Conservation (phyloP, 306 rosid genomes). For the Calophaca sinica region DNA sequence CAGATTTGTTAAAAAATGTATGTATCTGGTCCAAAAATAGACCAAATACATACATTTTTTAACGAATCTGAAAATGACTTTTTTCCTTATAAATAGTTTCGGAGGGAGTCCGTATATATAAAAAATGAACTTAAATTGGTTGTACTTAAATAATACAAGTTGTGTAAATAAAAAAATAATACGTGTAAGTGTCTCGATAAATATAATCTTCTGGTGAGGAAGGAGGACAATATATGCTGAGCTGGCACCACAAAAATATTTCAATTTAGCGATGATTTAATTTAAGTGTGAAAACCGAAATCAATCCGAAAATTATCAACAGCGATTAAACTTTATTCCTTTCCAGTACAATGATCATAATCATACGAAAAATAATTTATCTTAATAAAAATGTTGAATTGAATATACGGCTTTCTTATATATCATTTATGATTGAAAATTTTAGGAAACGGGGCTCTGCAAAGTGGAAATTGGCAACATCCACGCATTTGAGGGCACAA, state of each 20-base stretch:
- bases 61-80: too few species aligned
- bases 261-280: not conserved
- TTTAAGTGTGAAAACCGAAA: not conserved
- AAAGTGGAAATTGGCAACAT: slow-evolving; percentile 8
- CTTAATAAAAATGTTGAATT: too few species aligned
- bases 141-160: not conserved
- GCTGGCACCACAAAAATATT: slow-evolving; percentile 37
- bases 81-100: too few species aligned
- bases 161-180: not conserved
- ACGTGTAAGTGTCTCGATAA: not conserved
- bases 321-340: not conserved
- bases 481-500: not conserved
- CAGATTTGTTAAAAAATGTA: too few species aligned
- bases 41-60: too few species aligned
- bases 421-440: not conserved
- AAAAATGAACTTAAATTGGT: too few species aligned
- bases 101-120: too few species aligned
- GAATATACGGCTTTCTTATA: too few species aligned
- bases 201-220: slow-evolving; percentile 39
- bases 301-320: not conserved
- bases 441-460: not conserved
- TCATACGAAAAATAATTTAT: too few species aligned
- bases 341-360: too few species aligned
- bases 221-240: slow-evolving; percentile 40
- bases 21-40: too few species aligned